These are phyloP conservation scores for Colletotrichum sp. DNA, from an alignment of 2,329 filamentous ascomycete species.

Conservation along the genomic window DNA sequence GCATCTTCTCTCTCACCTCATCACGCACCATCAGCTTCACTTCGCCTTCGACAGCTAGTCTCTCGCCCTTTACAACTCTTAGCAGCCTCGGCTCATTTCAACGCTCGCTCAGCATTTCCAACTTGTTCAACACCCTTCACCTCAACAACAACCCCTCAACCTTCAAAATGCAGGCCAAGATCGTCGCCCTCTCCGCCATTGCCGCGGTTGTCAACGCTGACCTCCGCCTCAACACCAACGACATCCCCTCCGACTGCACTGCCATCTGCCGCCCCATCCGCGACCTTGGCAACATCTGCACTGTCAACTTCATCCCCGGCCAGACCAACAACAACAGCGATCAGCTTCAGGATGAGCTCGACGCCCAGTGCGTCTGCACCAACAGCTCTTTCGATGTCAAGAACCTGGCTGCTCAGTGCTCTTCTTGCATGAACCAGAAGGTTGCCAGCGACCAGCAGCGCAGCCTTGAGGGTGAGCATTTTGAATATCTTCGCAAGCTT, in stretches of 20 bases:
- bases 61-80: constrained; percentile 10
- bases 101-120: constrained; percentile 8
- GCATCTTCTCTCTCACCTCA: neutral
- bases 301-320: constrained; percentile 30
- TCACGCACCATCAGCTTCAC: constrained; percentile 13
- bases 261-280: constrained; percentile 41
- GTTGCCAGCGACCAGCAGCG: constrained; percentile 20
- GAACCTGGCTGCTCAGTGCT: constrained; percentile 29
- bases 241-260: constrained; percentile 38
- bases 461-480: constrained; percentile 16
- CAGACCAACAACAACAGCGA: constrained; percentile 23
- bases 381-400: constrained; percentile 21
- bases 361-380: constrained; percentile 21
- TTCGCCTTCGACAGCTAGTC: constrained; percentile 22
- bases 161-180: constrained; percentile 31
- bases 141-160: neutral
- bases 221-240: constrained; percentile 35
- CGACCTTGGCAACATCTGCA: constrained; percentile 38
- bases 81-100: constrained; percentile 10
- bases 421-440: constrained; percentile 41
- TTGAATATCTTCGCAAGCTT: neutral
- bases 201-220: constrained; percentile 35
- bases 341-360: constrained; percentile 12
- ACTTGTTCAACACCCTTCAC: neutral
- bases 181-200: constrained; percentile 30